Base-by-base conservation (phyloP, 176 grass and related monocot genomes). In the Oryza punctata region DNA sequence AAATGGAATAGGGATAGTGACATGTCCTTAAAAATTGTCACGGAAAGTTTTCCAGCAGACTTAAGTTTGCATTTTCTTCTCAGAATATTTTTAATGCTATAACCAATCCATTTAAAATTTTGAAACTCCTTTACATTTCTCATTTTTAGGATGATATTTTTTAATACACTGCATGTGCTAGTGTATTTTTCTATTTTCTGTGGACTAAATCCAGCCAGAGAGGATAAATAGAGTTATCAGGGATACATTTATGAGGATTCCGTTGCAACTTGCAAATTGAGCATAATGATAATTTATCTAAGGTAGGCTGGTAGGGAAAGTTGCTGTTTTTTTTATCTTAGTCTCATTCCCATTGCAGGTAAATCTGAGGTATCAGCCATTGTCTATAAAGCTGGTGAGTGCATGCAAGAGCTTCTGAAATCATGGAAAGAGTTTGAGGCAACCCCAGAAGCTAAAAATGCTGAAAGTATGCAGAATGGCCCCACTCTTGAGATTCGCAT, bases 301-400 rank as follows among this genome's bases (percentile, higher is more conserved):
- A 63, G 15, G 2, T 38, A 4, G 37, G 37, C 37, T 38, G 37
- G 37, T 68, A 30, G 11, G 2, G 30, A 61, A 26, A 23, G 1
- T 52, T 11, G 11, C 54, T 40, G 15, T 45, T 37, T 68, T 70
- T 75, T 26, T 80, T 60, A 73, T 70, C 63, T 74, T 72, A 23
- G 33, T 57, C 41, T 60, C 74, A 33, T 60, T 37, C 75, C 77
- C 68, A 72, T 85, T 85, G 68, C 75, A 97, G 95, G 69, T 76
- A 97, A 89, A 47, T 69, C 86, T 79, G 95, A 94, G 80, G 85
- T 76, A 68, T 91, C 95, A 87, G 83, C 90, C 54, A 90, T 94
- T 85, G 84, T 89, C 67, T 97, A 97, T 85, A 97, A 97, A 86
- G 86, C 92, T 68, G 96, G 96, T 38, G 96, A 98, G 81, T 98